Base-by-base conservation (phyloP, 192 early-diverging fungal species). In the Lobosporangium transversale region DNA sequence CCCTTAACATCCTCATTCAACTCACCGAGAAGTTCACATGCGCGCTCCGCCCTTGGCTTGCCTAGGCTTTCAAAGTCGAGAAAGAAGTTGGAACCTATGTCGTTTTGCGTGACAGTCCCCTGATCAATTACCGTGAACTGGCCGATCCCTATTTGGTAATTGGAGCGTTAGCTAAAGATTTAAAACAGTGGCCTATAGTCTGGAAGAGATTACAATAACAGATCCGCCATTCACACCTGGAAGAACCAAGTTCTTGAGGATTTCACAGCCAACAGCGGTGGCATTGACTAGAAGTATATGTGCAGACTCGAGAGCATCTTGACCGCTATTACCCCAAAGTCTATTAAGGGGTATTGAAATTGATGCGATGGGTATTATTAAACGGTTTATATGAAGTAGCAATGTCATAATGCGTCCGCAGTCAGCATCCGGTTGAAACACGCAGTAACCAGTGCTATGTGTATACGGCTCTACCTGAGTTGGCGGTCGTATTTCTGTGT, bases 271-370 rank as follows among this genome's bases (percentile, higher is more conserved):
- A 17, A 90, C 89, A 1, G 93, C 91, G 15, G 91, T 88, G 24
- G 87, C 95, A 66, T 95, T 92, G 48, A 99, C 60, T 20, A 97
- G 86, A 42, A 93, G 93, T 27, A 99, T 88, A 23, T 88, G 88
- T 11, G 97, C 87, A 36, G 69, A 68, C 70, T 98, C 95, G 24
- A 99, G 88, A 0, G 92, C 92, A 4, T 84, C 74, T 78, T 99
- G 97, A 17, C 97, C 97, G 73, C 88, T 90, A 30, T 88, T 89
- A 32, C 93, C 90, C 97, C 97, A 99, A n/a, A 99, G 86, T 61
- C 97, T 97, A 79, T 5, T n/a, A n/a, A n/a, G n/a, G n/a, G n/a
- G n/a, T n/a, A n/a, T n/a, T n/a, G n/a, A n/a, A n/a, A n/a, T n/a
- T n/a, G n/a, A n/a, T n/a, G n/a, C n/a, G n/a, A n/a, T n/a, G n/a